Evolutionary conservation across 805 yeast genomes (phyloP), one percentile per base, ranked within the genome.

Genomic region (Blastobotrys chiropterorum): DNA sequence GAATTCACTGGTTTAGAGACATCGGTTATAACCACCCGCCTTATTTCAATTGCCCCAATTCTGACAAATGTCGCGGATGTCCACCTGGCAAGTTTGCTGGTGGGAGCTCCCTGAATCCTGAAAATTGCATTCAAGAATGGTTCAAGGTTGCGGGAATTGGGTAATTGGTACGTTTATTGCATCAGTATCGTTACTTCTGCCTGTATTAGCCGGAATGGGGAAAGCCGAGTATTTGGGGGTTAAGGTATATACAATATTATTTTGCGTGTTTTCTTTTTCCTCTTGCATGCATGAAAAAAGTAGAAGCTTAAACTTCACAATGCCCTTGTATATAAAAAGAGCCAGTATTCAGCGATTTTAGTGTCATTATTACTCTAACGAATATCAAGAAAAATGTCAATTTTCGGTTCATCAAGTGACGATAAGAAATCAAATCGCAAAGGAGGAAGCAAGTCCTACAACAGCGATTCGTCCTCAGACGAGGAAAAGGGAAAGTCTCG

Each of bases 1-100:
- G 90, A 52, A 73, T 92, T 6, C 97, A 90, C 68, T 92, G 90
- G 70, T 92, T 92, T 69, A 73, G 96, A 56, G 97, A 92, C 63
- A 83, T 92, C 57, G 98, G 97, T 0, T 90, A 90, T 68, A 75
- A 78, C 55, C 97, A 90, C 65, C 77, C 90, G 0, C 79, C 85
- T 0, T 71, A 89, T 49, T 83, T 78, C 26, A 97, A 90, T 67
- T 92, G 97, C 71, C 97, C 97, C 0, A 66, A 67, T 7, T 83
- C 85, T 60, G 72, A 83, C 16, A 71, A 70, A 48, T 81, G 86
- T 54, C 53, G 13, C 13, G 72, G 72, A 3, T 86, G 94, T 60
- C 59, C 58, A 21, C 67, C 74, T 1, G 94, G 85, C 0, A 63
- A 69, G 46, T 84, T 86, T 65, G 71, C 81, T 5, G 67, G 68